Base-by-base conservation (phyloP, 2,329 filamentous ascomycete species). In the Chaetothyriales sp. region DNA sequence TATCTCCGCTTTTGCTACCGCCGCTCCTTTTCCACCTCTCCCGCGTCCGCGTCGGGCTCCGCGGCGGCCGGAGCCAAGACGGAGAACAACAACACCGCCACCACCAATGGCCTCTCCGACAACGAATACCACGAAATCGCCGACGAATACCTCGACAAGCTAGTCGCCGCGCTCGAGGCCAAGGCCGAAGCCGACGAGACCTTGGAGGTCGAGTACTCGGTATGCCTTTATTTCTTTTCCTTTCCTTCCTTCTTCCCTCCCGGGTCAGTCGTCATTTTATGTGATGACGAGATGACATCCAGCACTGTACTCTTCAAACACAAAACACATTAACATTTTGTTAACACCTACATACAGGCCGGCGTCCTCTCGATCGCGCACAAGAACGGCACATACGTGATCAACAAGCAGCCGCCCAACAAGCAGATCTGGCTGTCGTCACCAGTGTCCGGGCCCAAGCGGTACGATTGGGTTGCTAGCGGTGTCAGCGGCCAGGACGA, bases 321-420 rank as follows among this genome's bases (percentile, higher is more conserved):
- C 43, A 22, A 12, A 9, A 22, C 4, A 22, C 22, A 26, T 25
- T 46, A 10, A 15, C 9, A 47, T 36, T 42, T n/a, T n/a, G n/a
- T n/a, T n/a, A n/a, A n/a, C n/a, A n/a, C 46, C 8, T 12, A 19
- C 28, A 20, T 45, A 18, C 61, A 95, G 89, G 78, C 86, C 49
- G 90, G 92, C 50, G 88, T 96, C 51, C 75, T 96, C 60, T 88
- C 81, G 56, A 74, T 96, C 62, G 74, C 71, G 5, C 79, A 86
- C 60, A 78, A 80, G 1, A 71, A 54, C 42, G 88, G 89, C 55
- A 90, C 80, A 26, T 98, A 93, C 65, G 86, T 98, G 53, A 77
- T 98, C 70, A 98, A 98, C 78, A 98, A 98, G 69, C 92, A 98
- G 68, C 92, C 92, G 0, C 88, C 90, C 18, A 96, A 95, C 74